These are phyloP conservation scores for Papilionanthe hybrid DNA, from an alignment of 116 monocot genomes.

Conservation along the genomic window DNA sequence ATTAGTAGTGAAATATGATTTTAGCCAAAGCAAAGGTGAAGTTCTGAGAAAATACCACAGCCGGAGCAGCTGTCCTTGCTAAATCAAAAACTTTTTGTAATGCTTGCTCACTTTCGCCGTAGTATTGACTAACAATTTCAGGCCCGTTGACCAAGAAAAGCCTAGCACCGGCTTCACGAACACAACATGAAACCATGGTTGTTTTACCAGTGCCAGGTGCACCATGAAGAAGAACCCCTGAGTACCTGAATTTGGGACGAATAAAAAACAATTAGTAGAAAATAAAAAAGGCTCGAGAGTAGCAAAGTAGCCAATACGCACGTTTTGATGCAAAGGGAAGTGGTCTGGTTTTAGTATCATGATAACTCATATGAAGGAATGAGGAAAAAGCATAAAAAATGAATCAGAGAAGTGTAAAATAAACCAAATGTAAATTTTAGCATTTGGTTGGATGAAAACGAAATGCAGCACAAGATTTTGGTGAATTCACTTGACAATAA, in stretches of 20 bases:
- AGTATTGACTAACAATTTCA: slow-evolving; percentile 80
- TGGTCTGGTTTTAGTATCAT: not conserved
- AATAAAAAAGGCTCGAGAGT: slow-evolving; percentile 6
- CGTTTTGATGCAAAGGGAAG: not conserved
- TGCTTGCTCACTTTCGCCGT: slow-evolving; percentile 88
- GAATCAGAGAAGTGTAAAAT: no score
- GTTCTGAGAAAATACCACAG: slow-evolving; percentile 53
- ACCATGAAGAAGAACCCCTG: slow-evolving; percentile 88
- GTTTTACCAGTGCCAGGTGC: slow-evolving; percentile 95
- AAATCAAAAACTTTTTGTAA: slow-evolving; percentile 64
- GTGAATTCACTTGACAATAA: no score
- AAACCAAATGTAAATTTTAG: no score
- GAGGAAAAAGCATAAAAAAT: not conserved
- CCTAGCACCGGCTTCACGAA: slow-evolving; percentile 46
- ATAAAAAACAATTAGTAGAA: not conserved
- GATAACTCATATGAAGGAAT: not conserved
- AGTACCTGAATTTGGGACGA: slow-evolving; percentile 28
- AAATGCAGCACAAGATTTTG: no score
- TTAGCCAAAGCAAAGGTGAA: not conserved
- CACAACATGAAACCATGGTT: slow-evolving; percentile 63
- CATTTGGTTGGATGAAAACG: no score
- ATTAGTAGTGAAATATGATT: not conserved
- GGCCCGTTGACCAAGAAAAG: slow-evolving; percentile 82
- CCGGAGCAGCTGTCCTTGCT: slow-evolving; percentile 58
- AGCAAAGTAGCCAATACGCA: not conserved